These are phyloP conservation scores for Flaveria brownii DNA, from an alignment of 129 eudicot species.

Conservation along the genomic window DNA sequence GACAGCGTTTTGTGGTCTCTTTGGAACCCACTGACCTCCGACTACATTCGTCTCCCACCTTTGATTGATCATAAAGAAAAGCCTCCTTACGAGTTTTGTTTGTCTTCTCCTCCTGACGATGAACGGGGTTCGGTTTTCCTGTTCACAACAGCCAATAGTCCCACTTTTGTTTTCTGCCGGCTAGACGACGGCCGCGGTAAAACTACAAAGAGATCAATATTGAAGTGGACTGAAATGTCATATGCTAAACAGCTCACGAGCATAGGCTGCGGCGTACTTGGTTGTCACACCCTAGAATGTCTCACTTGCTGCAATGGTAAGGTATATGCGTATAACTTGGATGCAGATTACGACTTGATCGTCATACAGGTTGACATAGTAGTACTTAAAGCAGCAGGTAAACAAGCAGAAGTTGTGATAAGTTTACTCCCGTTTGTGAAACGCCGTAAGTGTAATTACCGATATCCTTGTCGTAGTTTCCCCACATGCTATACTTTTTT, in stretches of 20 bases:
- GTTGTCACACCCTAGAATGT: too few species aligned
- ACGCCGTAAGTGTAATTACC: background rate
- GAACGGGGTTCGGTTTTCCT: background rate
- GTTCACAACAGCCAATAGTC: too few species aligned
- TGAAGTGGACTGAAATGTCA: background rate
- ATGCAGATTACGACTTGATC: too few species aligned
- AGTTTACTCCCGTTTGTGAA: background rate
- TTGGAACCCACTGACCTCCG: too few species aligned
- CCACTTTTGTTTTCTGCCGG: background rate
- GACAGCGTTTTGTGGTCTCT: too few species aligned
- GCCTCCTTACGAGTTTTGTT: background rate
- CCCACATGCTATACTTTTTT: background rate
- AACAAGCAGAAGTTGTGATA: background rate
- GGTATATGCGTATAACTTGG: background rate
- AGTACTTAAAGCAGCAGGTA: background rate
- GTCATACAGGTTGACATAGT: background rate
- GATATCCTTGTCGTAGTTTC: background rate
- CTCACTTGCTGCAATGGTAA: background rate
- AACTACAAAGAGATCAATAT: too few species aligned
- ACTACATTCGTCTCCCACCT: too few species aligned
- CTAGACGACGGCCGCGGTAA: too few species aligned
- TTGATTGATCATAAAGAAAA: too few species aligned
- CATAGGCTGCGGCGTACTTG: background rate
- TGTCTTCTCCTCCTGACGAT: background rate
- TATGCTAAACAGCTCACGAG: background rate